Base-by-base conservation (phyloP, 371 early-diverging fungal genomes). In the Mortierella sp. region DNA sequence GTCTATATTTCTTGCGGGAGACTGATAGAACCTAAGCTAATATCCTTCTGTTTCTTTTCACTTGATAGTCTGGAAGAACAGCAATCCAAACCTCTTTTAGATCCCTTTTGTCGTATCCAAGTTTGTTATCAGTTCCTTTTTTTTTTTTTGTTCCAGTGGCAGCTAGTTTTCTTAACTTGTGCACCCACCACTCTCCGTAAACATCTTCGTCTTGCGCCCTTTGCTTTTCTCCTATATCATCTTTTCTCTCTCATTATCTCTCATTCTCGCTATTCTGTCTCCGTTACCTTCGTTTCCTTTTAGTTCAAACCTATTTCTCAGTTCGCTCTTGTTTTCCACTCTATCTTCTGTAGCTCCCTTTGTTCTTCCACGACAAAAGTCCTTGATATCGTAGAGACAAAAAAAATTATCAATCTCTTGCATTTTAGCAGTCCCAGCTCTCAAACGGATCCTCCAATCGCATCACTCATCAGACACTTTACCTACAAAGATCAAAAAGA, bases 61-160 rank as follows among this genome's bases (percentile, higher is more conserved):
- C 39, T 24, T 41, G 19, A 46, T 55, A 82, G 78, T 81, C 72
- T 81, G 81, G 81, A 81, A 81, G 68, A 66, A 80, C 62, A 51
- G 68, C 64, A 56, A 72, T 55, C 66, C 72, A 78, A 57, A 71
- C 48, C 23, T 50, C 60, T 24, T 59, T 31, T 66, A 73, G 61
- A 53, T 24, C 51, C 42, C 49, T 51, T 19, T 11, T 3, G 42
- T 55, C 54, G 19, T 55, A 21, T 39, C 39, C 30, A 34, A 47
- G 37, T 28, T 59, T 59, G 12, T 27, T 30, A 14, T 39, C 24
- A 34, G 27, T 59, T 50, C 30, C 59, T 59, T 55, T 42, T 60
- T 56, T 62, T 58, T 53, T 70, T 58, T 58, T 62, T 58, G 21
- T 46, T 43, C 51, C 47, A 53, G 44, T 53, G 31, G 59, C 52